Conservation (phyloP, 371 early-diverging fungal species). For the Batkoa obscura region DNA sequence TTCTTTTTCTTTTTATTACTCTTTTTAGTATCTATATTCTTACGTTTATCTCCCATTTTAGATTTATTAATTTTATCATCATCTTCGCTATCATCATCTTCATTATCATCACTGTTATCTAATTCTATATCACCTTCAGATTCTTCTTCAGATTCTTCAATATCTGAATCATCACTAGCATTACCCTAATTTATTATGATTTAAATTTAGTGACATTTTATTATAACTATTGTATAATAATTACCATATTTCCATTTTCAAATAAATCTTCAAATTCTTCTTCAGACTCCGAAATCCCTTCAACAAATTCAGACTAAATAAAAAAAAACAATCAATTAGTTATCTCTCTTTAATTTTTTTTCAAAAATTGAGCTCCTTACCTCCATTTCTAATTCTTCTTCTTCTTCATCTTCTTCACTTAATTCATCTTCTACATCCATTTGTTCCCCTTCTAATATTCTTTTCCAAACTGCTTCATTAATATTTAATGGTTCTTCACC, state of each 20-base stretch:
- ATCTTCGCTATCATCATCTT: too few species aligned
- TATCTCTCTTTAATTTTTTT: background rate
- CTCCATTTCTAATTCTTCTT: conserved; percentile 26
- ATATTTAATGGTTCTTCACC: conserved; percentile 82
- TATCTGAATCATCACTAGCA: background rate
- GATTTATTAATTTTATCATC: background rate
- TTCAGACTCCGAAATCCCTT: conserved; percentile 17
- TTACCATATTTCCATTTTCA: conserved; percentile 11
- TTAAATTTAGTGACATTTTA: background rate
- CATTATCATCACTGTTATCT: background rate
- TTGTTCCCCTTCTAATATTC: conserved; percentile 40
- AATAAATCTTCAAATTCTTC: conserved; percentile 17
- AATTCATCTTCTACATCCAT: conserved; percentile 54
- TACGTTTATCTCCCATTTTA: too few species aligned
- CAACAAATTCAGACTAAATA: conserved; percentile 8
- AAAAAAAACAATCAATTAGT: background rate
- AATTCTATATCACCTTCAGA: background rate
- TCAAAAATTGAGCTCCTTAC: conserved; percentile 7
- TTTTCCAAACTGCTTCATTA: conserved; percentile 71
- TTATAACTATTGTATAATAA: background rate
- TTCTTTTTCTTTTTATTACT: background rate
- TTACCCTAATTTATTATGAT: background rate
- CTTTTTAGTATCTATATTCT: background rate
- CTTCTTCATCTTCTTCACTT: conserved; percentile 39
- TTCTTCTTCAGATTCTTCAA: background rate